Base-by-base conservation (phyloP, 768 basidiomycete species). In the Piloderma croceum region DNA sequence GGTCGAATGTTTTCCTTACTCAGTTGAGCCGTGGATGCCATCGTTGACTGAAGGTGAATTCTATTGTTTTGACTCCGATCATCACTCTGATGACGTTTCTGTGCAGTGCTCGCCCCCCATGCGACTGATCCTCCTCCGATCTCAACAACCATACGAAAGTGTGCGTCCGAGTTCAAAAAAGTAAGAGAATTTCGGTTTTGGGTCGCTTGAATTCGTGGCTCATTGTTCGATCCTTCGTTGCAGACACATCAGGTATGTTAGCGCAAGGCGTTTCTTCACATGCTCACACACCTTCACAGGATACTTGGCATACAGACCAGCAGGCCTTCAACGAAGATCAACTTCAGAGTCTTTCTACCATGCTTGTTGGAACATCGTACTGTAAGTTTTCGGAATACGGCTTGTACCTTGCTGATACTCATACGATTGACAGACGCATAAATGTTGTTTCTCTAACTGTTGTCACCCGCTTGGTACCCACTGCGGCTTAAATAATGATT, bases 241-340 rank as follows among this genome's bases (percentile, higher is more conserved):
- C 50, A 81, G 79, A 81, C 79, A 45, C 79, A 81, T 54, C 79
- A 80, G 68, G 77, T 77, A 70, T 42, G 50, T 15, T 33, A 34
- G 44, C 24, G 32, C 39, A 41, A 41, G 35, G 21, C 37, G 15
- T 6, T n/a, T 17, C 7, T 20, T 9, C 6, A 6, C 15, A 6
- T 15, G 33, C 21, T 34, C 33, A 6, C n/a, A 20, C 37, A 32
- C 44, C 29, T 36, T 53, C 51, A 47, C 57, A 90, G 81, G 90
- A 93, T 57, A 90, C 87, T 24, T 91, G 89, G 89, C 86, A 88
- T 54, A 87, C 84, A 53, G 90, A 94, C 61, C 87, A 91, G 54
- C 71, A 77, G 37, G 71, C 74, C 38, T 93, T 94, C 59, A 79
- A 89, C 53, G 90, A 94, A 61, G 90, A 93, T 54, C 90, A 92